Base-by-base conservation (phyloP, 2,329 filamentous ascomycete species). In the Cladosporium oxysporum region DNA sequence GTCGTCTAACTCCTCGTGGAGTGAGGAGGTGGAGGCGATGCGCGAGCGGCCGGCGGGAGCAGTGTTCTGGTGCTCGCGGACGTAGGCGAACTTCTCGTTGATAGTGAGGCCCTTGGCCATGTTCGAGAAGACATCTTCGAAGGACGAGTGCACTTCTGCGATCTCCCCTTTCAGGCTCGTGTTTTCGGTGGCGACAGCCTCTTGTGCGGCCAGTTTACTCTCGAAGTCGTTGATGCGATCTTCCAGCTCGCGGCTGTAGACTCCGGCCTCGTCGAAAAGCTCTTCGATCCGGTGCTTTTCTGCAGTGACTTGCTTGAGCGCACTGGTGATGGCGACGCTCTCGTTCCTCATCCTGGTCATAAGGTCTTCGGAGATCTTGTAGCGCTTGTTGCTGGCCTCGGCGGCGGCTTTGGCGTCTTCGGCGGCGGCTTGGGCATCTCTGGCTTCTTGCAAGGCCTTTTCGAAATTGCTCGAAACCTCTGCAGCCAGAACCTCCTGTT, bases 21-120 rank as follows among this genome's bases (percentile, higher is more conserved):
- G 49, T 49, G 62, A 58, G 7, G 53, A 26, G 6, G 16, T 28
- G n/a, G 35, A 35, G 37, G 7, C 12, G 21, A 52, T 21, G 33
- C 50, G 31, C 16, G 50, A 18, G 44, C 50, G 50, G 50, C 50
- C 18, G 28, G 52, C 23, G 47, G 52, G 52, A n/a, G n/a, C 41
- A n/a, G 35, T 28, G 11, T 47, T 58, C 50, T 49, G 52, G 33
- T 64, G 62, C 23, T 64, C 62, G 52, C 33, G 50, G n/a, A 58
- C 14, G 29, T 58, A 58, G 29, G 49, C 31, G 35, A 64, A 37
- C 37, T 58, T 58, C 62, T 64, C 62, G 26, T 64, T 18, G 28
- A 64, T 29, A 37, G 47, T 58, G 35, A 64, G 62, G 53, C 55
- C 62, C 28, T 64, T 58, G 29, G 52, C 52, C 62, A 55, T 64